Base-by-base conservation (phyloP, 2,329 filamentous ascomycete genomes). In the Hymenotorrendiella dingleyae region DNA sequence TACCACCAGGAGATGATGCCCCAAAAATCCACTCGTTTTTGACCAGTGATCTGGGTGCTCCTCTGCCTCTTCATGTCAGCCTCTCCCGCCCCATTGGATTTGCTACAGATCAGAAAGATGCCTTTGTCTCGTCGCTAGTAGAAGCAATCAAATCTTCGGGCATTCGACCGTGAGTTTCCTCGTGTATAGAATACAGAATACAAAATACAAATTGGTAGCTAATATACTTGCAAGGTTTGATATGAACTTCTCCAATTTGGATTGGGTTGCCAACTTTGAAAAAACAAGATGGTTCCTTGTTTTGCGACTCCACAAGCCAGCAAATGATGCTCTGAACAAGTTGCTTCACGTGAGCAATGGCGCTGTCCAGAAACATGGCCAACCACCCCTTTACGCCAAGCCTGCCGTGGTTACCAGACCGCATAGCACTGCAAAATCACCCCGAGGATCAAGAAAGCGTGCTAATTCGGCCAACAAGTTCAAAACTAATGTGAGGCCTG, bases 21-120 rank as follows among this genome's bases (percentile, higher is more conserved):
- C 19, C 62, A n/a, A 54, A 66, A 40, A 68, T 93, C 14, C 73
- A 82, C 49, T 83, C 76, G 49, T 79, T 93, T 46, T 68, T 97
- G 5, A 77, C 74, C 30, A 94, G 83, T 49, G 85, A 93, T 45
- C 75, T 96, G 1, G 85, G 80, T 45, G 80, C 81, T 5, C 81
- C 84, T 4, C 69, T 87, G 37, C 91, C 91, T 3, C 72, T 98
- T 35, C 93, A 98, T 64, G 81, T 98, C 57, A 95, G 89, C 54
- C 74, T 98, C 6, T 97, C 93, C 6, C 76, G 87, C 5, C 84
- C 93, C 0, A 68, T 97, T 38, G 74, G 81, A 10, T 76, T 98
- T 23, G 69, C 71, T 36, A 89, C 86, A 0, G 72, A 80, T n/a
- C 73, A 83, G 50, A 87, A 86, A 53, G 78, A 83, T 21, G 54